phyloP scores from a whole-genome alignment of 2,329 filamentous ascomycete genomes.

The Aspergillus phoenicis region DNA sequence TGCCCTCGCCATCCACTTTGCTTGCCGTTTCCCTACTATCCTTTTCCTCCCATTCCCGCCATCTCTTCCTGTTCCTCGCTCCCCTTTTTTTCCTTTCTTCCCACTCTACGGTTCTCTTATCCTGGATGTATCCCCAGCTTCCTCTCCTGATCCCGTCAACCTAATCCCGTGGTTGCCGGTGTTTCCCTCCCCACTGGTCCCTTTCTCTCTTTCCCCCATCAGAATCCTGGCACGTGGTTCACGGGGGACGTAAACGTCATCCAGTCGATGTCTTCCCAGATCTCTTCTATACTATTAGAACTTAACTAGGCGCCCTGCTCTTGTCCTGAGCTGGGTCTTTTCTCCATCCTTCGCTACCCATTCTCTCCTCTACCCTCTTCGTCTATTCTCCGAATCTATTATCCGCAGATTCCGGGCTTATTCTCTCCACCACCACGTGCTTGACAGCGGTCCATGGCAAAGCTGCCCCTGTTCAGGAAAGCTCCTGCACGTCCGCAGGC shows the following conservation, averaged over 20 bases:
- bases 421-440: not conserved
- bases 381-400: not conserved
- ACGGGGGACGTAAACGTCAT: constrained; percentile 6
- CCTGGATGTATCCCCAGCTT: no score
- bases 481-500: constrained; percentile 29
- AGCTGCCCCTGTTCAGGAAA: constrained; percentile 32
- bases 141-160: not conserved
- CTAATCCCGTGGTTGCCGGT: not conserved
- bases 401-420: not conserved
- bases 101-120: no score
- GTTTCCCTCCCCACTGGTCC: not conserved
- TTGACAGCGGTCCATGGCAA: constrained; percentile 25
- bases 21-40: not conserved
- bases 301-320: not conserved
- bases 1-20: not conserved
- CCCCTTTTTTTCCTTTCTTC: not conserved
- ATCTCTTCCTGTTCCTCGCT: not conserved
- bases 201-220: not conserved
- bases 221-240: constrained; percentile 5
- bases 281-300: not conserved
- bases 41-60: no score
- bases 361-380: not conserved
- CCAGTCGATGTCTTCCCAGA: not conserved
- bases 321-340: not conserved
- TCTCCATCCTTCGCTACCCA: not conserved